A percentile compares a stretch with the other conserved stretches of the same genome.
Evolutionary conservation across 345 rosid species (phyloP).

Genomic region (Clarkia xantiana): DNA sequence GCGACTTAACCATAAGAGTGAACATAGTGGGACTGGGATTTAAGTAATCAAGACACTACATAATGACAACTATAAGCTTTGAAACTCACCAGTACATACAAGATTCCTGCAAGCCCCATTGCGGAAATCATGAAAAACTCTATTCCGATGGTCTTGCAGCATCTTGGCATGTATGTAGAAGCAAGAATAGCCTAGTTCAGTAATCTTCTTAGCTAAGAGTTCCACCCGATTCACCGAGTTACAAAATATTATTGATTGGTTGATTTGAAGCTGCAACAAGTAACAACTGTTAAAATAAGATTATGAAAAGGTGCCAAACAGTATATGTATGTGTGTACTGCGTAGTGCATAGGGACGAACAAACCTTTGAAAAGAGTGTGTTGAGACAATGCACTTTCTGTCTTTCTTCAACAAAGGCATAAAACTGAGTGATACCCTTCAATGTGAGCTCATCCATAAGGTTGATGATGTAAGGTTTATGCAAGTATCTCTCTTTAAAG

Average conservation of each 20-base stretch:
- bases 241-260: constrained; percentile 97
- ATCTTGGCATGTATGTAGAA: constrained; percentile 97
- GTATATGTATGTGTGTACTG: no score
- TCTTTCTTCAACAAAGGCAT: constrained; percentile 99
- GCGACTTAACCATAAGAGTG: no score
- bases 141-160: constrained; percentile 99
- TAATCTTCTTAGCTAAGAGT: constrained; percentile 93
- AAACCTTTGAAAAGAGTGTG: constrained; percentile 97
- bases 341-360: background rate
- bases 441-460: constrained; percentile 99
- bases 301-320: background rate
- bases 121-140: constrained; percentile 99
- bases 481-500: constrained; percentile 78
- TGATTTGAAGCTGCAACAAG: constrained; percentile 85
- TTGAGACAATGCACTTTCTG: constrained; percentile 99
- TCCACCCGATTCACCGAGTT: constrained; percentile 98
- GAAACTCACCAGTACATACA: constrained; percentile 82
- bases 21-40: background rate
- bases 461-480: constrained; percentile 80
- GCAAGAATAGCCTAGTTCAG: constrained; percentile 99
- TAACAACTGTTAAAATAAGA: constrained; percentile 1
- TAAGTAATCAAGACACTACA: background rate
- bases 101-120: constrained; percentile 99
- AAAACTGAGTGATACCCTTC: constrained; percentile 88
- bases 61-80: background rate